Evolutionary conservation across 345 rosid species (phyloP), one percentile per base, ranked within the genome.

Genomic region (Eucalyptus albens): DNA sequence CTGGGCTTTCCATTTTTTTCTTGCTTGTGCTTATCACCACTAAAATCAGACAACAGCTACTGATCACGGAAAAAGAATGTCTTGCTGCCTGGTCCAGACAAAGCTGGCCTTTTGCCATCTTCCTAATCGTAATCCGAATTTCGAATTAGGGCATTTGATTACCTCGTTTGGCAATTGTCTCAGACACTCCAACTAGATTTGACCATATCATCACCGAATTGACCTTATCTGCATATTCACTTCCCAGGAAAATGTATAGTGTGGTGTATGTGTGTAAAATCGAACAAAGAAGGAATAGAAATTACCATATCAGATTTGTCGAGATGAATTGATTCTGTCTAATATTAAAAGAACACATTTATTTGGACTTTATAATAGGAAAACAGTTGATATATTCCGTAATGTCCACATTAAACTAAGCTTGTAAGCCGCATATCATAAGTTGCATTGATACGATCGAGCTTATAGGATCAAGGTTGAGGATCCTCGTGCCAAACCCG

Each of bases 401-500:
- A 72, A 72, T 21, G 15, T 6, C 4, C 6, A 37, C 3, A 8
- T 37, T 21, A 72, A 37, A 11, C 9, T 19, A 3, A 40, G 47
- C 4, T 19, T 37, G 27, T 8, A 77, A 37, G 5, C 15, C 15
- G 0, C 15, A 2, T 19, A 37, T 21, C 15, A 37, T 4, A 5
- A 77, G 1, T 21, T 3, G 15, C 7, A 3, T 3, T 9, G 9
- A 77, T 77, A 40, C 3, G 15, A 40, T 40, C 5, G 2, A 77
- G 15, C 47, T 40, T 40, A 19, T 10, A 37, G 2, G 82, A 19
- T 72, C 11, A 6, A 3, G 45, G 8, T 37, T 0, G 2, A 37
- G 8, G 2, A 37, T 72, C 15, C 15, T 3, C 2, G 0, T 10
- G 26, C 45, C 82, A 37, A 72, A 37, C 26, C 6, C 15, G 0